Conservation (phyloP, 768 basidiomycete genomes). For the Amanita exitialis region DNA sequence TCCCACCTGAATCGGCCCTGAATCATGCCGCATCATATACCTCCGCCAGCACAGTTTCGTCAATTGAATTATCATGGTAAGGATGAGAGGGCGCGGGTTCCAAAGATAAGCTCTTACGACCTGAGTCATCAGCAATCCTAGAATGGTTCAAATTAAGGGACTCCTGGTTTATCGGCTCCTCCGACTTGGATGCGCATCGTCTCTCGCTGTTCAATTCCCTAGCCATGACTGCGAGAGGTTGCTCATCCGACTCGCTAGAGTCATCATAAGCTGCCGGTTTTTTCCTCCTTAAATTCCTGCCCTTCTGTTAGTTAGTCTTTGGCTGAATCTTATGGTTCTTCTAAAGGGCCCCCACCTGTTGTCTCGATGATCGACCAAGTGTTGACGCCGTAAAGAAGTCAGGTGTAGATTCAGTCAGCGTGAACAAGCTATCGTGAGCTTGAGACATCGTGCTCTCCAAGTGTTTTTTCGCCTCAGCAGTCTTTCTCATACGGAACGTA, state of each 20-base stretch:
- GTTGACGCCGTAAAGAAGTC: not conserved
- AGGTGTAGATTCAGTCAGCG: not conserved
- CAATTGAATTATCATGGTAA: not conserved
- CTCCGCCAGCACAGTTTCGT: not conserved
- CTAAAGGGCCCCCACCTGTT: not conserved
- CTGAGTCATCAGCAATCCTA: not conserved
- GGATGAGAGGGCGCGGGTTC: not conserved
- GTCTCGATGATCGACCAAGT: not conserved
- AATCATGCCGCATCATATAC: not conserved
- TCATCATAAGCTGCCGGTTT: not conserved
- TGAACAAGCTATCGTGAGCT: slow-evolving; percentile 4
- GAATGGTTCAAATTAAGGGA: not conserved
- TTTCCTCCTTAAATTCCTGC: not conserved
- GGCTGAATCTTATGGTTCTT: not conserved
- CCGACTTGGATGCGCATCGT: not conserved
- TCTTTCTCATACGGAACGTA: slow-evolving; percentile 3
- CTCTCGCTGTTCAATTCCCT: not conserved
- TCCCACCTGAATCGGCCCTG: too few relatives aligned
- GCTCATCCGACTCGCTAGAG: not conserved
- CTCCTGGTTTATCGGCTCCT: not conserved
- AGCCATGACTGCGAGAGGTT: not conserved
- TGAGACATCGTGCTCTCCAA: not conserved
- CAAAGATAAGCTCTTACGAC: not conserved
- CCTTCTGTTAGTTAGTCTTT: not conserved
- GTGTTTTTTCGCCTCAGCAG: not conserved